Base-by-base conservation (phyloP, 257 asterid genomes). In the Plectranthus barbatus region DNA sequence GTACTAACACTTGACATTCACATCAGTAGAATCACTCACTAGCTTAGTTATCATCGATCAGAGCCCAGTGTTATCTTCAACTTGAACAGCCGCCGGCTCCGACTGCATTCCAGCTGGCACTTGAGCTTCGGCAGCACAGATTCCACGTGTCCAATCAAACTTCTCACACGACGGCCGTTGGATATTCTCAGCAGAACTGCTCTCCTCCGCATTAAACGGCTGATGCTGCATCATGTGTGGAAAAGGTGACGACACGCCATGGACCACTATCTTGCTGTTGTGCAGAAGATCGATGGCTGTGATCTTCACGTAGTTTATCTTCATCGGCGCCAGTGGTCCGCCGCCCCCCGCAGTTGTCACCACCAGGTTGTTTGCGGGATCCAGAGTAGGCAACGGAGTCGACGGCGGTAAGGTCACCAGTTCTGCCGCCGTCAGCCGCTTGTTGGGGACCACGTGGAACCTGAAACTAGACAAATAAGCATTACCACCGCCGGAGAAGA, bases 371-470 rank as follows among this genome's bases (percentile, higher is more conserved):
- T 80, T 74, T 4, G 84, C 90, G 0, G 56, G 67, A 20, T 84
- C 86, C 81, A 86, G 36, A 14, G 95, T 84, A 33, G 79, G 80
- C 81, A 86, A 56, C 49, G 69, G 49, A 21, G 84, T 75, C 12
- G 80, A 63, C 33, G 75, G 33, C 33, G 78, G 81, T 24, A 87
- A 72, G 54, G 79, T 77, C 70, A 80, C 83, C 58, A 87, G 83
- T 67, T 82, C 93, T 44, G 77, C 72, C 60, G 81, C 84, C 19
- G 80, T 70, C 52, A 87, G 40, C 62, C 88, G 44, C 74, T 67
- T 67, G 76, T 87, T 84, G 17, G 93, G 95, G 39, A 87, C 86
- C 64, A 87, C 84, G 18, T 84, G 95, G 49, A 82, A 80, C 73
- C 77, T 76, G 75, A 86, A 86, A 49, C 76, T 70, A 6, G 87